These are phyloP conservation scores for Coemansia sp. DNA, from an alignment of 192 early-diverging fungal species.

Conservation along the genomic window DNA sequence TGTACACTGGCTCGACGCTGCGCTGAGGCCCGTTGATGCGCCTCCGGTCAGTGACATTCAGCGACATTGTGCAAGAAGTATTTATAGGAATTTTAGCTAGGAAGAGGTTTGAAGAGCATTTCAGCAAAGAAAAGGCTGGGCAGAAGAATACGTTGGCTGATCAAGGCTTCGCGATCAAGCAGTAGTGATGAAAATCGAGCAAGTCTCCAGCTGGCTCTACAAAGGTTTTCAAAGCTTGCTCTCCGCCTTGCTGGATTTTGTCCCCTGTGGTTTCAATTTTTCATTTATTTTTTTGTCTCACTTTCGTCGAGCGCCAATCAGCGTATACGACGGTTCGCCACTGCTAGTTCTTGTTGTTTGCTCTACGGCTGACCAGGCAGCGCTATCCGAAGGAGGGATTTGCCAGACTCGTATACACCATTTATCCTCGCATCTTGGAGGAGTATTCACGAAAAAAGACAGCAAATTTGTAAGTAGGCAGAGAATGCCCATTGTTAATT, in stretches of 20 bases:
- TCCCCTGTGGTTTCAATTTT: conserved; percentile 6
- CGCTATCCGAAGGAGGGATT: not conserved
- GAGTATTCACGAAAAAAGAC: not conserved
- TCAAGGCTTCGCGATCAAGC: too few species aligned
- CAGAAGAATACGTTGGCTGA: not conserved
- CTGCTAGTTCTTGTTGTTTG: not conserved
- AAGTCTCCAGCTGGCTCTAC: not conserved
- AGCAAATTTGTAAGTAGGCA: conserved; percentile 15
- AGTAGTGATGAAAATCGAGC: not conserved
- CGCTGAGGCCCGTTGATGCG: conserved; percentile 47
- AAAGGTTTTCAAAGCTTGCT: not conserved
- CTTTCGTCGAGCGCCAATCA: not conserved
- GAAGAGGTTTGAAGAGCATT: not conserved
- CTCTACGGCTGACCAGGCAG: not conserved
- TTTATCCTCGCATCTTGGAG: not conserved
- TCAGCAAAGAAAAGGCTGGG: not conserved
- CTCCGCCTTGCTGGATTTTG: not conserved
- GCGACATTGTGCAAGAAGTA: conserved; percentile 21
- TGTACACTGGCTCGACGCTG: conserved; percentile 51
- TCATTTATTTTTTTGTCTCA: conserved; percentile 2
- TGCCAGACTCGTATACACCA: not conserved
- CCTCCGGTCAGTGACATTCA: conserved; percentile 41
- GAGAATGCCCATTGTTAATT: not conserved
- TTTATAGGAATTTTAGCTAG: not conserved
- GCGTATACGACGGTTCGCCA: not conserved